These are phyloP conservation scores for Exophiala oligosperma DNA, from an alignment of 2,329 filamentous ascomycete species.

Conservation along the genomic window DNA sequence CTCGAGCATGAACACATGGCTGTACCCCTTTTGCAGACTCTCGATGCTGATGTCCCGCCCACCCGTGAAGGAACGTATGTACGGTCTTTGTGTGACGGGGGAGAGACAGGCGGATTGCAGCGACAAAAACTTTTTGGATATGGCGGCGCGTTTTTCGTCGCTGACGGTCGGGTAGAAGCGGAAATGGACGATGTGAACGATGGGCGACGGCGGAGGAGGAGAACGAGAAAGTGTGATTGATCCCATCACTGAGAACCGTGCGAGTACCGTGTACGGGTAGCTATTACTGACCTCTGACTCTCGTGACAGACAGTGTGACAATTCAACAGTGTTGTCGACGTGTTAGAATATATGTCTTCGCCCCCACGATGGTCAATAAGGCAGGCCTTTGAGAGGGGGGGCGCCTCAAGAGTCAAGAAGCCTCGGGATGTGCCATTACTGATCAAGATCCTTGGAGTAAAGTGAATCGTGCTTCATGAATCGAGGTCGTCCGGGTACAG, in stretches of 20 bases:
- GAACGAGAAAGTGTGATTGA: neutral
- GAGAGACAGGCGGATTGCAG: conserved; percentile 1
- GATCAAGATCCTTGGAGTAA: too few relatives aligned
- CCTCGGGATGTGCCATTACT: too few relatives aligned
- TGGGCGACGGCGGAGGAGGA: neutral
- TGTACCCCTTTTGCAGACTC: conserved; percentile 50
- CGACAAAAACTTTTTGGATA: neutral
- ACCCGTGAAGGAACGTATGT: conserved; percentile 14
- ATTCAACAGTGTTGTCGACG: neutral
- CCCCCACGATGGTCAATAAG: too few relatives aligned
- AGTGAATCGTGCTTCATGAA: too few relatives aligned
- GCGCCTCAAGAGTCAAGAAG: too few relatives aligned
- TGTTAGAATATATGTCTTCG: too few relatives aligned
- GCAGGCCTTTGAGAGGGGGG: too few relatives aligned
- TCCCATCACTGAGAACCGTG: neutral
- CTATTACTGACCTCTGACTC: too few relatives aligned
- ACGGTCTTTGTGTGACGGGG: conserved; percentile 4
- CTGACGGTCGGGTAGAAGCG: conserved; percentile 8
- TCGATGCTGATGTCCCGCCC: conserved; percentile 12
- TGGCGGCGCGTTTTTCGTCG: neutral
- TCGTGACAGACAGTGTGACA: neutral
- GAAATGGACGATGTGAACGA: conserved; percentile 15
- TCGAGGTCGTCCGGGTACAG: too few relatives aligned
- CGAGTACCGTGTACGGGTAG: too few relatives aligned
- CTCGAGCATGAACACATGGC: conserved; percentile 68